These are phyloP conservation scores for Kodamaea laetipori DNA, from an alignment of 805 yeast genomes.

Conservation along the genomic window DNA sequence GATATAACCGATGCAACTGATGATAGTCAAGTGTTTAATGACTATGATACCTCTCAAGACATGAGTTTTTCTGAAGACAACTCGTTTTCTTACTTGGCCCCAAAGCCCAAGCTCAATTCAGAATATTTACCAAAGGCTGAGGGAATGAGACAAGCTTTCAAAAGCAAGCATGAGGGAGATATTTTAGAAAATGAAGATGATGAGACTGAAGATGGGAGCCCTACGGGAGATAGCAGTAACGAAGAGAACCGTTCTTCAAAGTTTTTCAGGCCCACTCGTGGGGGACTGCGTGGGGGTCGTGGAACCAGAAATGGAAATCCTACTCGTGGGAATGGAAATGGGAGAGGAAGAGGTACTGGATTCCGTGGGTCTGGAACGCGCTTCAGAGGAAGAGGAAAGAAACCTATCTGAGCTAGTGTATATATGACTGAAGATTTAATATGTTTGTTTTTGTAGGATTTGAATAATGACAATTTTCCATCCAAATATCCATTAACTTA, in stretches of 20 bases:
- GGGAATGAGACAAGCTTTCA: slow-evolving; percentile 3
- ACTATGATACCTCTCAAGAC: slow-evolving; percentile 9
- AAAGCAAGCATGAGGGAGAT: slow-evolving; percentile 8
- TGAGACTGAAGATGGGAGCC: too few species aligned
- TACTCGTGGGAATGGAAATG: slow-evolving; percentile 14
- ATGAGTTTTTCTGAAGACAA: slow-evolving; percentile 1
- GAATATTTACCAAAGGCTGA: slow-evolving; percentile 5
- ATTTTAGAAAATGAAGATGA: slow-evolving; percentile 13
- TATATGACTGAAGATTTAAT: background rate
- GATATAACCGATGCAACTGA: background rate
- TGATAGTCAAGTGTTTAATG: slow-evolving; percentile 4
- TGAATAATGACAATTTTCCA: too few species aligned
- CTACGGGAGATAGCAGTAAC: slow-evolving; percentile 1
- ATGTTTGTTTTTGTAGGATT: too few species aligned
- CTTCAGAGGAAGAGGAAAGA: slow-evolving; percentile 17
- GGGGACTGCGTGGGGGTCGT: slow-evolving; percentile 2
- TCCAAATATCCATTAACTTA: too few species aligned
- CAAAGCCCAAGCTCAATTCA: background rate
- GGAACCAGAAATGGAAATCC: slow-evolving; percentile 1
- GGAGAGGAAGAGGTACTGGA: slow-evolving; percentile 18
- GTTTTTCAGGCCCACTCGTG: slow-evolving; percentile 1
- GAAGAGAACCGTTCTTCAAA: background rate
- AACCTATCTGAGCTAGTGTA: background rate
- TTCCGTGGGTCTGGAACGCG: slow-evolving; percentile 4
- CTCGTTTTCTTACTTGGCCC: background rate